These are phyloP conservation scores for Allodekkera sacchari DNA, from an alignment of 805 yeast genomes.

Conservation along the genomic window DNA sequence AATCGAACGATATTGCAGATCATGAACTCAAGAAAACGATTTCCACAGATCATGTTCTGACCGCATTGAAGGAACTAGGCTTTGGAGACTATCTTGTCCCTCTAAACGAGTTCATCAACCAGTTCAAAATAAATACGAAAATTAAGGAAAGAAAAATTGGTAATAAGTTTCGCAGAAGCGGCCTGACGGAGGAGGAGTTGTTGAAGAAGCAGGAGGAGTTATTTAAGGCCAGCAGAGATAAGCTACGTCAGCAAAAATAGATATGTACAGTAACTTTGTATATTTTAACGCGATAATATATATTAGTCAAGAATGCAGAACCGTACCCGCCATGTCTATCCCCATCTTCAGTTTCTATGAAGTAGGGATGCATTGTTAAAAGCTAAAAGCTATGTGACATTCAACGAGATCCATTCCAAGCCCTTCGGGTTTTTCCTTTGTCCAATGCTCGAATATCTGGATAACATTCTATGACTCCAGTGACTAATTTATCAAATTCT, in stretches of 20 bases:
- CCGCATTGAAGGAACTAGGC: conserved; percentile 81
- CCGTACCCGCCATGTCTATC: too few relatives aligned
- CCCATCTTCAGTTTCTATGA: too few relatives aligned
- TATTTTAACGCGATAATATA: conserved; percentile 1
- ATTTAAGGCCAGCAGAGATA: conserved; percentile 45
- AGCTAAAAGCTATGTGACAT: too few relatives aligned
- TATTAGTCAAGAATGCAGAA: too few relatives aligned
- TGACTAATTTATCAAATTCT: too few relatives aligned
- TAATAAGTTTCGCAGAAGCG: conserved; percentile 88
- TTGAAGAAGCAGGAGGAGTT: conserved; percentile 88
- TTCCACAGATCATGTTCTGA: conserved; percentile 91
- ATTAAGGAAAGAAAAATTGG: conserved; percentile 77
- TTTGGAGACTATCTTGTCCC: conserved; percentile 78
- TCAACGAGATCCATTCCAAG: too few relatives aligned
- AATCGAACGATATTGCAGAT: conserved; percentile 93
- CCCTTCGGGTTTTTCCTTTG: too few relatives aligned
- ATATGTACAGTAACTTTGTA: background rate
- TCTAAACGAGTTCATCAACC: conserved; percentile 68
- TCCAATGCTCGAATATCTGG: too few relatives aligned
- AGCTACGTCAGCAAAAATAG: conserved; percentile 20
- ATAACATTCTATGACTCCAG: too few relatives aligned
- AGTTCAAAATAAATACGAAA: conserved; percentile 82
- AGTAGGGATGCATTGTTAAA: too few relatives aligned
- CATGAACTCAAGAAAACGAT: conserved; percentile 94
- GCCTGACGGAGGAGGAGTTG: conserved; percentile 86